phyloP scores from a whole-genome alignment of 495 filamentous ascomycete genomes.

The Penicillium daleae region DNA sequence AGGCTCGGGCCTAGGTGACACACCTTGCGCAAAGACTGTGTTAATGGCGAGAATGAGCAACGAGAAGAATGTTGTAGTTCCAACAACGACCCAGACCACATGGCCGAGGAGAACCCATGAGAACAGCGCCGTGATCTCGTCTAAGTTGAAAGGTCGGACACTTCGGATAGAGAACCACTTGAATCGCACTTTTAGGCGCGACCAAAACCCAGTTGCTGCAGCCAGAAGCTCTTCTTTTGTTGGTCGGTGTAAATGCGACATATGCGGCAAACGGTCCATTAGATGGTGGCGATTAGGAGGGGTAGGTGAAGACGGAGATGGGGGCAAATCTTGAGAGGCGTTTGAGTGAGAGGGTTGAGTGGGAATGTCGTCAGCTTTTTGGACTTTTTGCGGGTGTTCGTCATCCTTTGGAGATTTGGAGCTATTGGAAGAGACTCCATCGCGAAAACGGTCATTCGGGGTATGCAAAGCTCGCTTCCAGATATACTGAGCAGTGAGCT shows the following conservation, averaged over 20 bases:
- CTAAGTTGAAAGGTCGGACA: conserved; percentile 91
- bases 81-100: conserved; percentile 89
- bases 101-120: conserved; percentile 95
- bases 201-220: conserved; percentile 91
- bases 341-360: not conserved
- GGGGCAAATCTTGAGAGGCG: conserved; percentile 13
- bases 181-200: conserved; percentile 87
- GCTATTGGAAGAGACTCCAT: conserved; percentile 14
- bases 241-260: conserved; percentile 78
- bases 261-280: conserved; percentile 65
- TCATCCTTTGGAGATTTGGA: conserved; percentile 18
- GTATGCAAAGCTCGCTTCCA: conserved; percentile 45
- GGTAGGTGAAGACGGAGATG: conserved; percentile 6
- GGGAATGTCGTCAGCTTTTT: conserved; percentile 17
- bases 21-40: conserved; percentile 93
- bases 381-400: conserved; percentile 12
- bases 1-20: conserved; percentile 30
- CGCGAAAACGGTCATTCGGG: conserved; percentile 25
- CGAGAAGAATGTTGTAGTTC: conserved; percentile 97
- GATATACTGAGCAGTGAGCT: conserved; percentile 33
- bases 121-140: conserved; percentile 93
- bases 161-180: conserved; percentile 98
- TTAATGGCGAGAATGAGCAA: conserved; percentile 87
- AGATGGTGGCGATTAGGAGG: conserved; percentile 53
- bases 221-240: conserved; percentile 92